phyloP scores from a whole-genome alignment of 2,329 filamentous ascomycete genomes.

The Coleophoma crateriformis region DNA sequence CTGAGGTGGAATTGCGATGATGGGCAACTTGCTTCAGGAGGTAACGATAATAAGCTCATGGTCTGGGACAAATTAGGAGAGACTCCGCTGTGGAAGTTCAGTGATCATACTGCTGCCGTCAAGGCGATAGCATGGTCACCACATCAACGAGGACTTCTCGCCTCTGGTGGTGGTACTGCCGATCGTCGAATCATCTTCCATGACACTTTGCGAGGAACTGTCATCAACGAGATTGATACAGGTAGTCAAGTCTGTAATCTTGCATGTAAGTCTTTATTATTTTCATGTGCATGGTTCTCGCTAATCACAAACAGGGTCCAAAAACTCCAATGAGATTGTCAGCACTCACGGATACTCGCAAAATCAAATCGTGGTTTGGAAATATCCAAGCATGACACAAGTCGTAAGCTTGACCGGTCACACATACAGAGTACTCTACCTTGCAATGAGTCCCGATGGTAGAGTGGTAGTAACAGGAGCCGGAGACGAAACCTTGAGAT shows the following conservation, averaged over 20 bases:
- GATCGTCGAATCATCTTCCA: conserved; percentile 97
- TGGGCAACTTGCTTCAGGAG: conserved; percentile 87
- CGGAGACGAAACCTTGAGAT: conserved; percentile 90
- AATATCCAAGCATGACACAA: conserved; percentile 97
- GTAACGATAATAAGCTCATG: conserved; percentile 98
- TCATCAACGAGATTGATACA: conserved; percentile 87
- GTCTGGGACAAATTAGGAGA: conserved; percentile 97
- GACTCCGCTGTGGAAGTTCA: conserved; percentile 88
- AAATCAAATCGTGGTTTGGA: conserved; percentile 99
- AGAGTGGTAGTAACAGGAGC: conserved; percentile 92
- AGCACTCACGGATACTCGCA: conserved; percentile 96
- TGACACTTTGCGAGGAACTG: conserved; percentile 80
- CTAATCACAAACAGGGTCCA: conserved; percentile 48
- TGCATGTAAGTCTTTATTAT: conserved; percentile 48
- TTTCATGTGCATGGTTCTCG: no score
- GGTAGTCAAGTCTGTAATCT: conserved; percentile 99
- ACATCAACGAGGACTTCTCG: conserved; percentile 89
- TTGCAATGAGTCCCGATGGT: conserved; percentile 96
- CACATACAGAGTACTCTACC: conserved; percentile 91
- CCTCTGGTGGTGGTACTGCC: conserved; percentile 90
- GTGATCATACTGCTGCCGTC: conserved; percentile 90
- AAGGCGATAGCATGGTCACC: conserved; percentile 98
- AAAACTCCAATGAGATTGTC: conserved; percentile 96
- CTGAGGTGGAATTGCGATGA: conserved; percentile 97
- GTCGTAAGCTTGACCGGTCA: conserved; percentile 93